phyloP scores from a whole-genome alignment of 169 alveolate genomes.

The Cryptosporidium ryanae region DNA sequence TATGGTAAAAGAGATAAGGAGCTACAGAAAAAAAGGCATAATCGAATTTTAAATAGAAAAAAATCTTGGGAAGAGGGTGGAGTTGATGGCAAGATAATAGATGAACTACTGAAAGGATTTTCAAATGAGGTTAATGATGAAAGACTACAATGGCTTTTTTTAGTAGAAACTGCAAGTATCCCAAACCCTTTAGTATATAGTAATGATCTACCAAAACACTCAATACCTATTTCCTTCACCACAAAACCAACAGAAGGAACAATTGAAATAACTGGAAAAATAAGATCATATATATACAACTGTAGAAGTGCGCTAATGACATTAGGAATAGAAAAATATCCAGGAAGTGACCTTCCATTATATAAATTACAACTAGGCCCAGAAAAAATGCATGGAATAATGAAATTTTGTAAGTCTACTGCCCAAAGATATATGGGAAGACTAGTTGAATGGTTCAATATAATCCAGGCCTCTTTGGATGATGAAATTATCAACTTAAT shows the following conservation, averaged over 20 bases:
- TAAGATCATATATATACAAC: constrained; percentile 39
- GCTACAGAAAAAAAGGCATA: constrained; percentile 28
- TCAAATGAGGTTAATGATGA: constrained; percentile 64
- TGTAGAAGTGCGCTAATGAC: constrained; percentile 70
- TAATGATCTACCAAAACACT: constrained; percentile 40
- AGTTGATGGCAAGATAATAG: constrained; percentile 36
- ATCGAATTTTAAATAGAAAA: constrained; percentile 10
- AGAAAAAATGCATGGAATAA: constrained; percentile 46
- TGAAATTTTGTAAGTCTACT: constrained; percentile 59
- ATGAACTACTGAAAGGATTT: constrained; percentile 29
- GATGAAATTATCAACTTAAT: constrained; percentile 56
- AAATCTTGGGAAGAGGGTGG: constrained; percentile 73
- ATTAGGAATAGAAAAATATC: constrained; percentile 57
- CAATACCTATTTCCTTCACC: constrained; percentile 63
- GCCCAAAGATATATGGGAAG: constrained; percentile 73
- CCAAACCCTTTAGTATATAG: constrained; percentile 67
- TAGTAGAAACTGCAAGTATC: constrained; percentile 58
- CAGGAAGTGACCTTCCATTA: constrained; percentile 55
- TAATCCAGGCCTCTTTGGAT: constrained; percentile 62
- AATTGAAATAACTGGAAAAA: constrained; percentile 55
- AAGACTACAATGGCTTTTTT: constrained; percentile 70
- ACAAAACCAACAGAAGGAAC: constrained; percentile 51
- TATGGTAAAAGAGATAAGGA: constrained; percentile 41
- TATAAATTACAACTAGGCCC: constrained; percentile 49
- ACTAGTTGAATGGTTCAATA: constrained; percentile 66